A percentile compares a stretch with the other conserved stretches of the same genome.
phyloP scores from a whole-genome alignment of 805 yeast species.

The Candida nitratophila region DNA sequence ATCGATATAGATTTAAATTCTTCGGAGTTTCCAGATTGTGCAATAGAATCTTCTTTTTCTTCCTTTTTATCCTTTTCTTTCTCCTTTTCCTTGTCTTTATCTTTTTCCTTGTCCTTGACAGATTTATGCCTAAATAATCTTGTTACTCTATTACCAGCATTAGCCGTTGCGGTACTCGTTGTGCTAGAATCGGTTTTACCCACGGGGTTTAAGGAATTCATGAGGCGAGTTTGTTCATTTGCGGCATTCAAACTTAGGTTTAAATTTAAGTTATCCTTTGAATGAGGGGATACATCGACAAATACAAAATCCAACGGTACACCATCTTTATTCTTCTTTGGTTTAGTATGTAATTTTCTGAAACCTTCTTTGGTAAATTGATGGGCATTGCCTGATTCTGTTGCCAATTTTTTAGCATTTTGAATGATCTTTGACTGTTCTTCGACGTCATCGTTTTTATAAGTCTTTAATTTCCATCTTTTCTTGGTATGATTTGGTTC shows the following conservation, averaged over 20 bases:
- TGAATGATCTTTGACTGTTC: constrained; percentile 25
- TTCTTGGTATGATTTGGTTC: constrained; percentile 3
- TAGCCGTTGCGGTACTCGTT: background rate
- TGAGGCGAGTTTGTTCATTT: background rate
- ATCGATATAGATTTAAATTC: background rate
- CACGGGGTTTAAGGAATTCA: too few relatives aligned
- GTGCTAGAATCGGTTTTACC: too few relatives aligned
- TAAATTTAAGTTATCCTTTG: background rate
- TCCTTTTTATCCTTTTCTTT: constrained; percentile 6
- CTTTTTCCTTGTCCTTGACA: constrained; percentile 7
- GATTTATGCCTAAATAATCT: constrained; percentile 13
- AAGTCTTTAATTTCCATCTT: constrained; percentile 24
- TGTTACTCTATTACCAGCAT: constrained; percentile 8
- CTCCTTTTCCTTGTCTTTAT: background rate
- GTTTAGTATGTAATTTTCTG: constrained; percentile 21
- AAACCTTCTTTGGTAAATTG: constrained; percentile 21
- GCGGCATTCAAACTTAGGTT: background rate
- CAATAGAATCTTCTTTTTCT: background rate
- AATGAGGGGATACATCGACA: constrained; percentile 16
- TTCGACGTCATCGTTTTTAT: constrained; percentile 25
- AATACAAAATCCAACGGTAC: constrained; percentile 25
- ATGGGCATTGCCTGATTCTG: constrained; percentile 7
- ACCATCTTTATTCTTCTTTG: constrained; percentile 25
- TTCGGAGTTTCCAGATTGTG: background rate
- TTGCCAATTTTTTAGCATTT: constrained; percentile 11